Evolutionary conservation across 257 asterid genomes (phyloP).

Genomic region (Solanum ahanhuiri): DNA sequence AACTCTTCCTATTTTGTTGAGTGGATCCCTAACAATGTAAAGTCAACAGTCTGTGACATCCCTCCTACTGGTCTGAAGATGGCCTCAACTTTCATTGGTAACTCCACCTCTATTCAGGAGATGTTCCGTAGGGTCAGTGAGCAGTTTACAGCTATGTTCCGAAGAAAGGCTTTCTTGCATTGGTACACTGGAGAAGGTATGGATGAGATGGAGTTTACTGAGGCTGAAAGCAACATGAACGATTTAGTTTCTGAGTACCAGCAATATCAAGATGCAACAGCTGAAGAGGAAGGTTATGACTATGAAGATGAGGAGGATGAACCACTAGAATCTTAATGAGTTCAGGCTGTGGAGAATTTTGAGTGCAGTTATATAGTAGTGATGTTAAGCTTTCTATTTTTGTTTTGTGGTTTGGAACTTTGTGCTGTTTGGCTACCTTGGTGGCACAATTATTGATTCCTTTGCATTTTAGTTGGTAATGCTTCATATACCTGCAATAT

Average conservation of each 20-base stretch:
- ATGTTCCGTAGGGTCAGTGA: constrained; percentile 5
- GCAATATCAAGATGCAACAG: constrained; percentile 3
- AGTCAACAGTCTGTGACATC: constrained; percentile 1
- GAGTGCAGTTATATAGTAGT: neutral
- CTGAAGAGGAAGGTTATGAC: neutral
- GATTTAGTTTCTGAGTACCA: constrained; percentile 3
- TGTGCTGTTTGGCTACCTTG: neutral
- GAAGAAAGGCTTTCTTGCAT: constrained; percentile 6
- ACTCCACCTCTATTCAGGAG: constrained; percentile 1
- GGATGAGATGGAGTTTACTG: constrained; percentile 5
- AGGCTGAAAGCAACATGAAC: constrained; percentile 5
- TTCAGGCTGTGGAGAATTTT: neutral
- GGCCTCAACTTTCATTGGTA: constrained; percentile 5
- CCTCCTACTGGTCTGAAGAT: constrained; percentile 5
- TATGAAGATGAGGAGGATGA: neutral
- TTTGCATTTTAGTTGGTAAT: neutral
- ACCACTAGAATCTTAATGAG: neutral
- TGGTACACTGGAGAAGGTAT: constrained; percentile 4
- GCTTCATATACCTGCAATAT: neutral
- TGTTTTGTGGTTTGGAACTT: neutral
- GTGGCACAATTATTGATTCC: neutral
- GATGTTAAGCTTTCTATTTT: neutral
- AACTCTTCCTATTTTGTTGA: constrained; percentile 1
- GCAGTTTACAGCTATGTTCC: constrained; percentile 4
- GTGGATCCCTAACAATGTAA: constrained; percentile 1